phyloP scores from a whole-genome alignment of 441 rosid genomes.

The Erodium texanum region DNA sequence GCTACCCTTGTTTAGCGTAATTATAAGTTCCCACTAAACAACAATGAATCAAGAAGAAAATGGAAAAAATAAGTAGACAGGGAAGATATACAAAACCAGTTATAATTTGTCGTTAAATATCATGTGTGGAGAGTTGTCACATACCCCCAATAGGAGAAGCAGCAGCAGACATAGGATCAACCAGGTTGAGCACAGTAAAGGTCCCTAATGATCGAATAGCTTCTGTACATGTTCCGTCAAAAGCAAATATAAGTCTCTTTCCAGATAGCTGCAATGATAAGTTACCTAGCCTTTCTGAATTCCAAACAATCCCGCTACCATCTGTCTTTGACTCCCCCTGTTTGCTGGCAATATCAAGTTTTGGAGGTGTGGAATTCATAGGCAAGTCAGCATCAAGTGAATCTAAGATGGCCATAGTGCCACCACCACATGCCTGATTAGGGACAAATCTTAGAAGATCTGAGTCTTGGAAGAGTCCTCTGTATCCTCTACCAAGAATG shows the following conservation, averaged over 20 bases:
- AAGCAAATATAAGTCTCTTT: slow-evolving; percentile 96
- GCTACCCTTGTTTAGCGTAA: not conserved
- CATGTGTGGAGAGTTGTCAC: slow-evolving; percentile 13
- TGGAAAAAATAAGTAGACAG: not conserved
- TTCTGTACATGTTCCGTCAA: slow-evolving; percentile 93
- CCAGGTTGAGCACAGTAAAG: slow-evolving; percentile 86
- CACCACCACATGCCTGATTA: slow-evolving; percentile 99
- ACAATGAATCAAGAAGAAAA: not conserved
- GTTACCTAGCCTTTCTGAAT: slow-evolving; percentile 83
- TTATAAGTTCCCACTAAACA: not conserved
- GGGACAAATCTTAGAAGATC: slow-evolving; percentile 96
- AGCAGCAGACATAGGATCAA: slow-evolving; percentile 97
- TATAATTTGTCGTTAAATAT: not conserved
- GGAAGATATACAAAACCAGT: not conserved
- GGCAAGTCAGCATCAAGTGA: slow-evolving; percentile 76
- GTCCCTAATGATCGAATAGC: slow-evolving; percentile 73
- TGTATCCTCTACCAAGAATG: slow-evolving; percentile 97
- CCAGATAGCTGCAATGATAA: slow-evolving; percentile 93
- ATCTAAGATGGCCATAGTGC: slow-evolving; percentile 97
- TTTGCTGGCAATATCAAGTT: slow-evolving; percentile 60
- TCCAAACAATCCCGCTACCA: slow-evolving; percentile 99
- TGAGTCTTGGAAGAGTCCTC: slow-evolving; percentile 95
- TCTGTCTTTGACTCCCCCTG: slow-evolving; percentile 80
- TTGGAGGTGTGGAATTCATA: slow-evolving; percentile 53
- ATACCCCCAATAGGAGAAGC: slow-evolving; percentile 99